Conservation (phyloP, 2,329 filamentous ascomycete species). For the Monilinia polystroma region DNA sequence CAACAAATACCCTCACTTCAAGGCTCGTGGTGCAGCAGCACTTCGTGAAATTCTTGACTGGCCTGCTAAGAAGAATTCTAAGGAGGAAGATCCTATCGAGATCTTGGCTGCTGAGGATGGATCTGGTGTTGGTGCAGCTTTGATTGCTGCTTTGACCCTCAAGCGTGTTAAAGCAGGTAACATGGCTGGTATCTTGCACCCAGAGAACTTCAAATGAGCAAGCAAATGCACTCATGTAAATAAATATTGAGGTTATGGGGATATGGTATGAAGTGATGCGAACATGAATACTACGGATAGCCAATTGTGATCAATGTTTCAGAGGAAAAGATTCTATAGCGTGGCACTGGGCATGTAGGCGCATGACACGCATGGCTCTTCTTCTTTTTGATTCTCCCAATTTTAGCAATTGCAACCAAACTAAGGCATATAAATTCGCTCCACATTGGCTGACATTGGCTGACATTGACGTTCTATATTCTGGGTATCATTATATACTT, state of each 20-base stretch:
- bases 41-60: constrained; percentile 95
- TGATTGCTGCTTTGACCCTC: constrained; percentile 77
- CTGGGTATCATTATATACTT: constrained; percentile 15
- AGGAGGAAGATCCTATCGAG: constrained; percentile 83
- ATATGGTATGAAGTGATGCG: not conserved
- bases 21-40: constrained; percentile 82
- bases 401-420: not conserved
- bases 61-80: constrained; percentile 66
- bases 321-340: not conserved
- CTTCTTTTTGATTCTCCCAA: not conserved
- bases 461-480: not conserved
- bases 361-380: not conserved
- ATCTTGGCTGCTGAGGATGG: constrained; percentile 91
- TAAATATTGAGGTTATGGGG: not conserved
- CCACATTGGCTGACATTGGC: not conserved
- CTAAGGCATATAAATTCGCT: not conserved
- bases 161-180: constrained; percentile 64
- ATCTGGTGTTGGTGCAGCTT: constrained; percentile 90
- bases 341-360: not conserved
- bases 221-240: not conserved
- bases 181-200: constrained; percentile 62
- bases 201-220: constrained; percentile 55
- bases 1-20: constrained; percentile 99
- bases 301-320: not conserved
- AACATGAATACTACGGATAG: not conserved